These are phyloP conservation scores for Coemansia biformis DNA, from an alignment of 192 early-diverging fungal species.

Conservation along the genomic window DNA sequence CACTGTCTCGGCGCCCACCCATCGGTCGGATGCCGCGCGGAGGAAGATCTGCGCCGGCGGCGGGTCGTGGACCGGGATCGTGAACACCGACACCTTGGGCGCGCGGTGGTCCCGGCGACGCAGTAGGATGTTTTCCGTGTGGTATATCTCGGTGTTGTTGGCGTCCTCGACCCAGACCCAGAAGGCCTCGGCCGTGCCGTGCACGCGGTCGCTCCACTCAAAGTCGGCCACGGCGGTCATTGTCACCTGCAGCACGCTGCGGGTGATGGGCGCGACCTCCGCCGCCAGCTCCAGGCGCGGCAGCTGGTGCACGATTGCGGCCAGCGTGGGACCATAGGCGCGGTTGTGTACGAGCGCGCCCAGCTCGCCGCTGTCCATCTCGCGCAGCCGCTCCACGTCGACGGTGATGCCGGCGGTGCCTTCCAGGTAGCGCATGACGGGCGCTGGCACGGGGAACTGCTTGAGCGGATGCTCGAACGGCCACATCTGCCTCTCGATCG, in stretches of 20 bases:
- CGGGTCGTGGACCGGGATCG: constrained; percentile 87
- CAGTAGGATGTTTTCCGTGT: constrained; percentile 87
- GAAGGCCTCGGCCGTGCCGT: constrained; percentile 86
- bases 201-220: constrained; percentile 89
- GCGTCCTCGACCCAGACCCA: constrained; percentile 96
- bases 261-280: constrained; percentile 87
- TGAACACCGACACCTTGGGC: constrained; percentile 71
- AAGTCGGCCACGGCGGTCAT: constrained; percentile 80
- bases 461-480: constrained; percentile 79
- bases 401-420: constrained; percentile 14
- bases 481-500: constrained; percentile 89
- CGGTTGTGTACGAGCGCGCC: constrained; percentile 80
- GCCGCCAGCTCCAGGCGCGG: constrained; percentile 77
- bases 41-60: constrained; percentile 88
- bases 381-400: constrained; percentile 65
- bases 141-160: constrained; percentile 82
- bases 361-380: constrained; percentile 80
- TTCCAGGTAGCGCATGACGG: constrained; percentile 66
- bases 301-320: constrained; percentile 75
- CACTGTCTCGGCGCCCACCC: constrained; percentile 87
- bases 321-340: constrained; percentile 70
- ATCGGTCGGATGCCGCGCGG: constrained; percentile 89
- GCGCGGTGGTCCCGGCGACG: constrained; percentile 63
- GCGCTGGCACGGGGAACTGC: constrained; percentile 72
- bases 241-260: constrained; percentile 80